A percentile compares a stretch with the other conserved stretches of the same genome.
Conservation (phyloP, 805 yeast genomes). For the Phaffomyces thermotolerans region DNA sequence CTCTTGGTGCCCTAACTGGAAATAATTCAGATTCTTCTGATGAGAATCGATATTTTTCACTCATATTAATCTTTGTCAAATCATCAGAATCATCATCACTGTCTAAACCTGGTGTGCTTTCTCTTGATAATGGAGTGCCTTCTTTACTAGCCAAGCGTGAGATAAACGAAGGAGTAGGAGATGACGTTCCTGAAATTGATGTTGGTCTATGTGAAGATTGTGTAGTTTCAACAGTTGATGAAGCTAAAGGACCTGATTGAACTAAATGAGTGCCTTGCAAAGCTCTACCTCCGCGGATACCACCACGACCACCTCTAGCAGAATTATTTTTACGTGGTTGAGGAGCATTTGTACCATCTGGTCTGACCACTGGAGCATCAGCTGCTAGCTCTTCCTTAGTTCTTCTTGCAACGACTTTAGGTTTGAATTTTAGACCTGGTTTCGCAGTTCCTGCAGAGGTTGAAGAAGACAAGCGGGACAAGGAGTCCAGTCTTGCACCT, state of each 20-base stretch:
- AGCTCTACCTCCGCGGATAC: slow-evolving; percentile 22
- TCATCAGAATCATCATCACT: slow-evolving; percentile 35
- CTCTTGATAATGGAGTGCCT: slow-evolving; percentile 9
- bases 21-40: slow-evolving; percentile 49
- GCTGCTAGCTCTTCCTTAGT: slow-evolving; percentile 79
- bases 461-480: slow-evolving; percentile 24
- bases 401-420: slow-evolving; percentile 80
- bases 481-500: slow-evolving; percentile 30
- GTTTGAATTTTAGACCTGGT: slow-evolving; percentile 68
- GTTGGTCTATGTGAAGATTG: background rate
- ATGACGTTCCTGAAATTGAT: slow-evolving; percentile 13
- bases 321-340: slow-evolving; percentile 8
- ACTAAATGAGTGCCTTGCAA: slow-evolving; percentile 50
- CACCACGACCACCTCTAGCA: slow-evolving; percentile 14
- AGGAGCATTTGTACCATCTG: slow-evolving; percentile 6
- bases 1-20: slow-evolving; percentile 65
- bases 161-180: slow-evolving; percentile 37
- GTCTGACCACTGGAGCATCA: slow-evolving; percentile 43
- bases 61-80: slow-evolving; percentile 52
- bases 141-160: slow-evolving; percentile 27
- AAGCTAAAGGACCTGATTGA: slow-evolving; percentile 66
- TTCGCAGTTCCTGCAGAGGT: slow-evolving; percentile 31
- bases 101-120: slow-evolving; percentile 22
- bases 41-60: slow-evolving; percentile 42
- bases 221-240: slow-evolving; percentile 37